Conservation (phyloP, 495 filamentous ascomycete species). For the Staphylotrichum tortipilum region DNA sequence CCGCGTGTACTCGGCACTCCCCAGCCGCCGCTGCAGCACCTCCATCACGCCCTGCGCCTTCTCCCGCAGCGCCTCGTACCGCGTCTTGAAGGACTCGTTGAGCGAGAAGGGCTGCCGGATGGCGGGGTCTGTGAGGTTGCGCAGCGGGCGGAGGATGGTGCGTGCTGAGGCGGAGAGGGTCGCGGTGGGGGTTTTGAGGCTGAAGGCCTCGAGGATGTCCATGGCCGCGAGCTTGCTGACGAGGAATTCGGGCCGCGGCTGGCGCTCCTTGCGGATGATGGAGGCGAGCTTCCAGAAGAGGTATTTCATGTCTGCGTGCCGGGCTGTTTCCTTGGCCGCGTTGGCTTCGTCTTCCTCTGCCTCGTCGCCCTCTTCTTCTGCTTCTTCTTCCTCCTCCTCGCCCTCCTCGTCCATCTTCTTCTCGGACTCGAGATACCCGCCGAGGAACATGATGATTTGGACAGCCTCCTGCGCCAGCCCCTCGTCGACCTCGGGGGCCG, state of each 20-base stretch:
- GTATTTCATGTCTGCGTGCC: slow-evolving; percentile 48
- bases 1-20: slow-evolving; percentile 66
- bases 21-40: slow-evolving; percentile 69
- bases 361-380: slow-evolving; percentile 18
- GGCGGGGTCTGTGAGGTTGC: slow-evolving; percentile 72
- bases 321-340: slow-evolving; percentile 35
- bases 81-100: slow-evolving; percentile 57
- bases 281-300: slow-evolving; percentile 66
- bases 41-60: slow-evolving; percentile 67
- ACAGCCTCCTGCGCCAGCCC: slow-evolving; percentile 62
- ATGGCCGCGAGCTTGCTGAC: slow-evolving; percentile 69
- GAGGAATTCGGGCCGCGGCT: slow-evolving; percentile 50
- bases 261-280: slow-evolving; percentile 70
- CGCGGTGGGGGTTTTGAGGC: slow-evolving; percentile 45
- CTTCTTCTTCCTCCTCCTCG: slow-evolving; percentile 15
- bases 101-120: slow-evolving; percentile 58
- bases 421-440: slow-evolving; percentile 18
- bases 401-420: slow-evolving; percentile 19
- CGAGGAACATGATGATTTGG: slow-evolving; percentile 70
- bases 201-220: slow-evolving; percentile 57
- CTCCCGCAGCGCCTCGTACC: slow-evolving; percentile 56
- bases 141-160: slow-evolving; percentile 66
- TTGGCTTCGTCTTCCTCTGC: slow-evolving; percentile 37
- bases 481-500: slow-evolving; percentile 52
- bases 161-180: slow-evolving; percentile 52